A percentile compares a stretch with the other conserved stretches of the same genome.
phyloP scores from a whole-genome alignment of 768 basidiomycete genomes.

The Sporobolomyces pararoseus region DNA sequence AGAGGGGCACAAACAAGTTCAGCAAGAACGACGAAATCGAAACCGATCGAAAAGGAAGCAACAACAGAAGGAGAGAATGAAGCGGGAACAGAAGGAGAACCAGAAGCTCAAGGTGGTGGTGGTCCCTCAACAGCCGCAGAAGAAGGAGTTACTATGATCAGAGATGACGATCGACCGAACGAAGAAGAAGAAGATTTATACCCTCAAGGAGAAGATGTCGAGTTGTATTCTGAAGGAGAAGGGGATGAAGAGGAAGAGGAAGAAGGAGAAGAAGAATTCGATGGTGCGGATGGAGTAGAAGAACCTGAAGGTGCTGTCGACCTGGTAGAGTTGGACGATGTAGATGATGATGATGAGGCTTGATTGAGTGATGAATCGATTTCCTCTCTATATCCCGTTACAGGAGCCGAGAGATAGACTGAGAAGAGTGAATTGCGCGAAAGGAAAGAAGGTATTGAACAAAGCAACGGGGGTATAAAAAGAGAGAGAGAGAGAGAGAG shows the following conservation, averaged over 20 bases:
- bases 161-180: slow-evolving; percentile 50
- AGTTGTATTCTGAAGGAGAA: slow-evolving; percentile 59
- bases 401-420: too few relatives aligned
- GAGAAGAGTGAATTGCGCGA: too few relatives aligned
- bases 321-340: slow-evolving; percentile 1
- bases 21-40: background rate
- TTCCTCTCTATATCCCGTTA: too few relatives aligned
- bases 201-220: slow-evolving; percentile 56
- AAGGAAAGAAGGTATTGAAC: too few relatives aligned
- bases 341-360: slow-evolving; percentile 10
- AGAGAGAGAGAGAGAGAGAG: background rate
- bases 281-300: slow-evolving; percentile 14
- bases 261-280: slow-evolving; percentile 9
- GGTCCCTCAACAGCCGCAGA: background rate
- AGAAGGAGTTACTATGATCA: background rate
- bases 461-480: background rate
- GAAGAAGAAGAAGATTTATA: slow-evolving; percentile 59
- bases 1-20: too few relatives aligned
- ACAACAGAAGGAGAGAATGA: slow-evolving; percentile 53
- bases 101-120: too few relatives aligned
- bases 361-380: too few relatives aligned
- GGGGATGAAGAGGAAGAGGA: slow-evolving; percentile 47
- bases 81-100: background rate
- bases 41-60: background rate
- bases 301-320: background rate